phyloP scores from a whole-genome alignment of 352 stramenopile genomes.

The Globisporangium spinosum region DNA sequence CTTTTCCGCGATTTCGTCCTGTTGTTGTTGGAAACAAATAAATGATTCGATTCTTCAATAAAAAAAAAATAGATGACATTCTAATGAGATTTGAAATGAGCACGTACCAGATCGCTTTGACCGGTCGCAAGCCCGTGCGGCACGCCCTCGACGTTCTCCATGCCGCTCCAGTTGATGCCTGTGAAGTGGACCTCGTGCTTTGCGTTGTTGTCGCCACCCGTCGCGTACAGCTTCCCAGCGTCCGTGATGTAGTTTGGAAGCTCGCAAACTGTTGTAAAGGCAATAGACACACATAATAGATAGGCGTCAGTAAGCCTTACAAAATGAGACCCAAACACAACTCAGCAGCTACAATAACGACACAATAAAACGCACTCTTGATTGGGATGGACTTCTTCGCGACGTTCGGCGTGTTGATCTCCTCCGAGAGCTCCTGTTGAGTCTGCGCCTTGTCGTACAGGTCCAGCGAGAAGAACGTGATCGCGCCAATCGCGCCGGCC shows the following conservation, averaged over 20 bases:
- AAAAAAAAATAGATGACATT: neutral
- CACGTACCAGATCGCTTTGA: constrained; percentile 50
- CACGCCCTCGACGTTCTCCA: constrained; percentile 79
- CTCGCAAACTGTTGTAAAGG: constrained; percentile 42
- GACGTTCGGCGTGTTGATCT: constrained; percentile 33
- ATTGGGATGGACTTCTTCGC: constrained; percentile 32
- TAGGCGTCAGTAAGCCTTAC: neutral
- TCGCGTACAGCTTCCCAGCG: constrained; percentile 64
- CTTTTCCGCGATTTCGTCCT: constrained; percentile 57
- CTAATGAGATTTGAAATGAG: neutral
- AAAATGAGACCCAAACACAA: neutral
- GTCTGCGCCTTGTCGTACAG: constrained; percentile 59
- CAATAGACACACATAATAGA: neutral
- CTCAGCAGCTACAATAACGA: neutral
- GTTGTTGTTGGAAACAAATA: neutral
- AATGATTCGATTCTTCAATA: neutral
- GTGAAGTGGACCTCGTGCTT: constrained; percentile 73
- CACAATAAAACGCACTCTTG: constrained; percentile 33
- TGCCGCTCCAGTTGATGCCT: constrained; percentile 87
- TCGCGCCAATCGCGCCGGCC: constrained; percentile 37
- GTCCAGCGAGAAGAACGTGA: constrained; percentile 64
- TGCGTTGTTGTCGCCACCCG: constrained; percentile 35
- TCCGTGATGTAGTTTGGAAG: constrained; percentile 66
- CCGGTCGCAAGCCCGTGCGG: constrained; percentile 67
- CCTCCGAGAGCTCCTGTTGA: constrained; percentile 55